Evolutionary conservation across 495 filamentous ascomycete species (phyloP).

Genomic region (Penicillium argentinense): DNA sequence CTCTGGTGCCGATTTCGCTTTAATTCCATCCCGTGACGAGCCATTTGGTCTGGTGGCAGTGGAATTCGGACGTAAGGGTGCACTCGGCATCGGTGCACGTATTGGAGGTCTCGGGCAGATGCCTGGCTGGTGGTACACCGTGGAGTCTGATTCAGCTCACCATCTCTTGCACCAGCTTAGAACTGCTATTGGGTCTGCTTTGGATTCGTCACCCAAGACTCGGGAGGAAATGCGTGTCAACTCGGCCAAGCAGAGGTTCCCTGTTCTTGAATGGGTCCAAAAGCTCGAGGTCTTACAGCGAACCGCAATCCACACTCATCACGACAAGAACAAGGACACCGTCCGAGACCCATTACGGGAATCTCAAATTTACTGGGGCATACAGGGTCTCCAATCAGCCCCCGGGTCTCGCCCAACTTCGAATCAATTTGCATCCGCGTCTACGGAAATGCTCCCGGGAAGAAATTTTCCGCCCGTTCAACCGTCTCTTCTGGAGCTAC

Average conservation of each 20-base stretch:
- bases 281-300: conserved; percentile 52
- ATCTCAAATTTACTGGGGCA: conserved; percentile 9
- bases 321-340: conserved; percentile 17
- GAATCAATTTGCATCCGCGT: conserved; percentile 1
- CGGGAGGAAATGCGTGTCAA: conserved; percentile 63
- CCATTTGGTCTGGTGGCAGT: conserved; percentile 73
- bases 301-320: conserved; percentile 32
- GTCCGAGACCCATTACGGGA: conserved; percentile 2
- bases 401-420: conserved; percentile 1
- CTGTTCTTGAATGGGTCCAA: conserved; percentile 58
- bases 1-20: conserved; percentile 70
- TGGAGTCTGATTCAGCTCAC: conserved; percentile 29
- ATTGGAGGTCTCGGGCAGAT: conserved; percentile 63
- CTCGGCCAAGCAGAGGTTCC: conserved; percentile 67
- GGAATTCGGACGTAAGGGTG: conserved; percentile 72
- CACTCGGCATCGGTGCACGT: conserved; percentile 62
- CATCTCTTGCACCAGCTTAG: conserved; percentile 66
- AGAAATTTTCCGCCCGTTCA: conserved; percentile 11
- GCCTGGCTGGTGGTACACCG: conserved; percentile 71
- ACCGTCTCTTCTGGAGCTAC: conserved; percentile 16
- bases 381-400: not conserved
- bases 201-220: conserved; percentile 52
- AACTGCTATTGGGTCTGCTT: conserved; percentile 56
- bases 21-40: conserved; percentile 71
- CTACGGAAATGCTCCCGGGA: not conserved